Evolutionary conservation across 2,329 filamentous ascomycete species (phyloP), one percentile per base, ranked within the genome.

Genomic region (Verticillium klebahnii): DNA sequence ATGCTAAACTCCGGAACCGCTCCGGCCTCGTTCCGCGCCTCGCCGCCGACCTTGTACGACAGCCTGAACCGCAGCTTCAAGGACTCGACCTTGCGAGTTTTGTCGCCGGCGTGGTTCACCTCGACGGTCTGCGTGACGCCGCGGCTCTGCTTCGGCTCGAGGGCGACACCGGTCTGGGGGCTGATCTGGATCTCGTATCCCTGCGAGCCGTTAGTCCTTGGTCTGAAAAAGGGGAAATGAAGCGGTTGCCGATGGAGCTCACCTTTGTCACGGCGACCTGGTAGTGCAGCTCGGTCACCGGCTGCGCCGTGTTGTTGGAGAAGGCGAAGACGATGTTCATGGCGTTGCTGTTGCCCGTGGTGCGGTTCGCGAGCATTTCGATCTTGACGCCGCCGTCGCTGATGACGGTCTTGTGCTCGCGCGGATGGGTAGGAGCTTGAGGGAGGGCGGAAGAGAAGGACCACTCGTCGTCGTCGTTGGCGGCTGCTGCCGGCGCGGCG

Each of bases 201-300:
- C 92, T 96, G 68, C 36, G 17, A 63, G 7, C 61, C 1, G 40
- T 69, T 62, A 68, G 62, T 59, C 62, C 31, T 15, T 39, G 8
- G 29, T 1, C 1, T 29, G 4, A 6, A 1, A 29, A 29, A 29
- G 5, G 29, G 29, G 29, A 6, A 29, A 29, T 1, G 29, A 29
- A 29, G 29, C 29, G 29, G 5, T 5, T 29, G 29, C 5, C 29
- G 29, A 6, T 29, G 6, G 58, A 50, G 62, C 75, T 67, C 79
- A 96, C 93, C 85, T 94, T 98, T 63, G 94, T 95, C 34, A 97
- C 94, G 3, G 95, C 95, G 45, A 96, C 83, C 74, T 97, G 92
- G 71, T 97, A 96, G 62, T 94, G 93, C 34, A 99, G 79, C 66
- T 96, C 90, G 3, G 85, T 84, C 25, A 99, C 83, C 0, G 86